These are phyloP conservation scores for Rhazya stricta DNA, from an alignment of 257 asterid species.

Conservation along the genomic window DNA sequence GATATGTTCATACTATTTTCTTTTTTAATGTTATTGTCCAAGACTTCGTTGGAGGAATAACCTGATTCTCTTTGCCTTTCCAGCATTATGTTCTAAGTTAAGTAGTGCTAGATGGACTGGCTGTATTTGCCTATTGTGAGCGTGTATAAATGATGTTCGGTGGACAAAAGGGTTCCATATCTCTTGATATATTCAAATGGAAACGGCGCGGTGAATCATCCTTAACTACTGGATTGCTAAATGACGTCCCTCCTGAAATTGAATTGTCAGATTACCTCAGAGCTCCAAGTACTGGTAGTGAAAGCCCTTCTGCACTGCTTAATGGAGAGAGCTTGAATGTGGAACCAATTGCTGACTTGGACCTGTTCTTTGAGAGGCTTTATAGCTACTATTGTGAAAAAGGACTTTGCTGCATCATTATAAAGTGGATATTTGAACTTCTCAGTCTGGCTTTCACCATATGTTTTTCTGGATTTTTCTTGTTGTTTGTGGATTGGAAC, in stretches of 20 bases:
- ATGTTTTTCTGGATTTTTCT: slow-evolving; percentile 81
- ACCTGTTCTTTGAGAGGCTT: slow-evolving; percentile 86
- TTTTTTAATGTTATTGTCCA: background rate
- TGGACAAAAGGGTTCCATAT: slow-evolving; percentile 56
- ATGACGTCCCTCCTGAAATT: slow-evolving; percentile 60
- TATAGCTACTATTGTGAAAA: slow-evolving; percentile 87
- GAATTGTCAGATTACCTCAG: slow-evolving; percentile 78
- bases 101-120: slow-evolving; percentile 47
- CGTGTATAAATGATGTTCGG: slow-evolving; percentile 77
- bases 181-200: slow-evolving; percentile 70
- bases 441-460: slow-evolving; percentile 78
- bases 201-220: slow-evolving; percentile 55
- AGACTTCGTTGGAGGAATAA: background rate
- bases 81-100: slow-evolving; percentile 5
- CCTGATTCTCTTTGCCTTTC: background rate
- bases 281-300: slow-evolving; percentile 81
- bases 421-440: slow-evolving; percentile 87
- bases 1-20: background rate
- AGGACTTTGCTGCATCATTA: slow-evolving; percentile 94
- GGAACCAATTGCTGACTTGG: slow-evolving; percentile 79
- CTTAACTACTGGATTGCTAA: slow-evolving; percentile 55
- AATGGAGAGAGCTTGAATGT: slow-evolving; percentile 65
- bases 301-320: slow-evolving; percentile 95
- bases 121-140: slow-evolving; percentile 41
- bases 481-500: slow-evolving; percentile 87